Percentiles rank a stretch among this genome's conserved stretches.
These are phyloP conservation scores for Sporothrix euskadiensis DNA, from an alignment of 2,329 filamentous ascomycete genomes.

Conservation along the genomic window DNA sequence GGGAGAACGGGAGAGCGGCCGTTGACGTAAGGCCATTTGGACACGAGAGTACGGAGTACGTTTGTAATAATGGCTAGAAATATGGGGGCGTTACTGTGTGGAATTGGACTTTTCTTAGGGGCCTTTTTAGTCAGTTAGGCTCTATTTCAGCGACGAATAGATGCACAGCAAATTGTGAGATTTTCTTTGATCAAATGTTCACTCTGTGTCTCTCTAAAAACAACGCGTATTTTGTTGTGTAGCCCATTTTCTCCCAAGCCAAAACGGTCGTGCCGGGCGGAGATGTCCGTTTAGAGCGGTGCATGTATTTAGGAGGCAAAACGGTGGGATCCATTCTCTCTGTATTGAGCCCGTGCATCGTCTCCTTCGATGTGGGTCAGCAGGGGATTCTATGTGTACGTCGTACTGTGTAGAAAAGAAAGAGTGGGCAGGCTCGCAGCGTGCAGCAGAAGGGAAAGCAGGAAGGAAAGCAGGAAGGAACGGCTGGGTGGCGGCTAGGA, in stretches of 20 bases:
- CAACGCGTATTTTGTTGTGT: neutral
- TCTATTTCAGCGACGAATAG: neutral
- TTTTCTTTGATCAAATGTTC: neutral
- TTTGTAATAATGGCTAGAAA: neutral
- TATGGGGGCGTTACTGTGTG: neutral
- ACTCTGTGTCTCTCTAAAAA: neutral
- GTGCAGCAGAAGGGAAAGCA: neutral
- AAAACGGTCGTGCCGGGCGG: conserved; percentile 7
- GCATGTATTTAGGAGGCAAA: neutral
- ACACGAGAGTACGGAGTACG: neutral
- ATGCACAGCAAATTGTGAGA: neutral
- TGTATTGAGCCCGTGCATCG: conserved; percentile 14
- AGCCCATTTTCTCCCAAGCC: neutral
- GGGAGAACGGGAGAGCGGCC: neutral
- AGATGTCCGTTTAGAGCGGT: neutral
- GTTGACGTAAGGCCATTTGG: neutral
- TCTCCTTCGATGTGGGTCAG: conserved; percentile 4
- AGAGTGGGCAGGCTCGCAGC: neutral
- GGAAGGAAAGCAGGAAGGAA: too few relatives aligned
- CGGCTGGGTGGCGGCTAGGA: conserved; percentile 17
- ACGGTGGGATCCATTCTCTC: conserved; percentile 3
- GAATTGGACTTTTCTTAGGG: neutral
- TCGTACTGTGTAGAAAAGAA: too few relatives aligned
- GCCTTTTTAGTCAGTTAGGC: neutral
- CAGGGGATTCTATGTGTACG: neutral